A percentile compares a stretch with the other conserved stretches of the same genome.
phyloP scores from a whole-genome alignment of 441 rosid species.

The Brassica hybrid region DNA sequence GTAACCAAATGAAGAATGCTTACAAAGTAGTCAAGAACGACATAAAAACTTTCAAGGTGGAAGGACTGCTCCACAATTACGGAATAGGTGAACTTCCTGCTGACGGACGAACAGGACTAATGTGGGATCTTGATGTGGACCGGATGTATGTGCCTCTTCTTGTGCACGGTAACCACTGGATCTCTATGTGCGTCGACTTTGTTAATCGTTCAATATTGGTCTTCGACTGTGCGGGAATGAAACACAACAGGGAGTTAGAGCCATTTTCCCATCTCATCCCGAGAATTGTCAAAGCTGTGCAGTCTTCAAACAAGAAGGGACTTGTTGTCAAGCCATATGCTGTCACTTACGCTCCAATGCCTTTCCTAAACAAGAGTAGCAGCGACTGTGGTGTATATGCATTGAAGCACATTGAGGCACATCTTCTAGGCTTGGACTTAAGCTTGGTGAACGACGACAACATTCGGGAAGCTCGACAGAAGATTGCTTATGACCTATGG shows the following conservation, averaged over 20 bases:
- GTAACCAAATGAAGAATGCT: background rate
- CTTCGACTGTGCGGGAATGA: background rate
- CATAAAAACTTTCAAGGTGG: background rate
- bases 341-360: background rate
- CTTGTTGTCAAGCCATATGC: background rate
- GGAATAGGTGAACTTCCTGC: background rate
- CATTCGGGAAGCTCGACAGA: background rate
- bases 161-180: background rate
- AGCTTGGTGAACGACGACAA: background rate
- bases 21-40: background rate
- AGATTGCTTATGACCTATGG: background rate
- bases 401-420: background rate
- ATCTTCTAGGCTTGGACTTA: background rate
- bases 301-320: background rate
- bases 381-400: background rate
- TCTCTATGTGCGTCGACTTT: background rate
- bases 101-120: background rate
- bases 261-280: background rate
- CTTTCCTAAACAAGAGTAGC: background rate
- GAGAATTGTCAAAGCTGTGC: background rate
- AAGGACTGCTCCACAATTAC: background rate
- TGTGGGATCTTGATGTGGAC: background rate
- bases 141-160: background rate
- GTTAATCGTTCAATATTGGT: background rate
- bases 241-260: background rate